Conservation (phyloP, 768 basidiomycete genomes). For the Leccinum ochraceum region DNA sequence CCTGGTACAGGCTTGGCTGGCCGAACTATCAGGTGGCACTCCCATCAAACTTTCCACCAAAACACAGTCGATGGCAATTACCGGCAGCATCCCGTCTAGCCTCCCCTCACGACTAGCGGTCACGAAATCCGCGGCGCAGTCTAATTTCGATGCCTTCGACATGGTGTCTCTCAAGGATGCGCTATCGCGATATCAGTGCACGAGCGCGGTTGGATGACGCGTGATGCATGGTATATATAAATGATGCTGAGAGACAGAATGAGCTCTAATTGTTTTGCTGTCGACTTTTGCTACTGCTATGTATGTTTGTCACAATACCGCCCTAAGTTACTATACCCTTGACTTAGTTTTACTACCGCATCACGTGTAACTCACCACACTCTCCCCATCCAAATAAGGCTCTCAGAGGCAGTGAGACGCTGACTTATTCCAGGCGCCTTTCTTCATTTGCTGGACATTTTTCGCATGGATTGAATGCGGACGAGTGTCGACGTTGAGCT, state of each 20-base stretch:
- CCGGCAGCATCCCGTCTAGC: conserved; percentile 1
- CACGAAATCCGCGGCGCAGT: conserved; percentile 10
- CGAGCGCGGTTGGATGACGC: conserved; percentile 9
- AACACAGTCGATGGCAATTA: conserved; percentile 11
- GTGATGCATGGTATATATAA: background rate
- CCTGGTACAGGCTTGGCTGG: conserved; percentile 41
- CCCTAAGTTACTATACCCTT: conserved; percentile 10
- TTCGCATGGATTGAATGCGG: background rate
- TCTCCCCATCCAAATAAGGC: conserved; percentile 6
- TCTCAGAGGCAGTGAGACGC: background rate
- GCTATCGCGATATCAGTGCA: conserved; percentile 28
- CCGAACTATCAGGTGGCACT: conserved; percentile 27
- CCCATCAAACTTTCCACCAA: conserved; percentile 16
- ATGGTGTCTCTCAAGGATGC: conserved; percentile 26
- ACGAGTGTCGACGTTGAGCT: background rate
- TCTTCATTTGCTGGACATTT: background rate
- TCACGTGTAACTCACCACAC: conserved; percentile 12
- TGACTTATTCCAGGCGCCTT: background rate
- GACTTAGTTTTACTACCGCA: background rate
- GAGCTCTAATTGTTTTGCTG: conserved; percentile 6
- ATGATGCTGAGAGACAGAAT: conserved; percentile 4
- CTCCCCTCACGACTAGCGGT: conserved; percentile 14
- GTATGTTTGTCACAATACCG: conserved; percentile 3
- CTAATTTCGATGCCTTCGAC: conserved; percentile 24
- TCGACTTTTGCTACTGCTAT: background rate